phyloP scores from a whole-genome alignment of 305 asterid species.

The Fraxinus floribunda region DNA sequence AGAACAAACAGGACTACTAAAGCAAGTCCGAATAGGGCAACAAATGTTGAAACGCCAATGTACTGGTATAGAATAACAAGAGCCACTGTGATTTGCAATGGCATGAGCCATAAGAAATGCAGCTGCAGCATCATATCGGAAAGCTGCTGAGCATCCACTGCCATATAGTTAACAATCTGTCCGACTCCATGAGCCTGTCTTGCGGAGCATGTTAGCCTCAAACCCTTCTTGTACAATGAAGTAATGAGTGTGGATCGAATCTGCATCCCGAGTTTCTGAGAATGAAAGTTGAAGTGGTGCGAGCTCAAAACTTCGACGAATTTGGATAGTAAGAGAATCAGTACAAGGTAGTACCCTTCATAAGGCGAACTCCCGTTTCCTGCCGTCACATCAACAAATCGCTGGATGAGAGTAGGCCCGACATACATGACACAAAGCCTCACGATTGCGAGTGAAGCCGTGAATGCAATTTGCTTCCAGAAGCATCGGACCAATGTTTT shows the following conservation, averaged over 20 bases:
- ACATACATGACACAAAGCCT: constrained; percentile 72
- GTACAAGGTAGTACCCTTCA: constrained; percentile 78
- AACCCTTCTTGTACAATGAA: constrained; percentile 72
- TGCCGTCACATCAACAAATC: constrained; percentile 66
- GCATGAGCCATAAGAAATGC: constrained; percentile 84
- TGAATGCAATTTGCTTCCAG: constrained; percentile 66
- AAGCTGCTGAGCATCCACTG: constrained; percentile 93
- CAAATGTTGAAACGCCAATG: constrained; percentile 56
- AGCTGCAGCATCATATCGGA: constrained; percentile 95
- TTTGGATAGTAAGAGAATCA: constrained; percentile 56
- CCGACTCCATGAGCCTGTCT: constrained; percentile 91
- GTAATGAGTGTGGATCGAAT: constrained; percentile 81
- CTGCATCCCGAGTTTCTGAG: constrained; percentile 85
- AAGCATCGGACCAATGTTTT: constrained; percentile 67
- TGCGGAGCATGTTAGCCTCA: constrained; percentile 76
- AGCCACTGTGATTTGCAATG: constrained; percentile 71
- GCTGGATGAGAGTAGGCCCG: constrained; percentile 76
- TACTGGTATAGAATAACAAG: constrained; percentile 57
- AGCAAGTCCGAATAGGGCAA: constrained; percentile 50
- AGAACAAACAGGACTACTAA: constrained; percentile 49
- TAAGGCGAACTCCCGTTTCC: constrained; percentile 53
- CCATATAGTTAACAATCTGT: constrained; percentile 94
- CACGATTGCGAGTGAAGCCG: constrained; percentile 65
- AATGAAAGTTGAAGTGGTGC: constrained; percentile 82
- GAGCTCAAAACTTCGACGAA: constrained; percentile 74